Percentiles rank a stretch among this genome's conserved stretches.
Evolutionary conservation across 1,284 basidiomycete species (phyloP).

Genomic region (Cryptococcus hybrid): DNA sequence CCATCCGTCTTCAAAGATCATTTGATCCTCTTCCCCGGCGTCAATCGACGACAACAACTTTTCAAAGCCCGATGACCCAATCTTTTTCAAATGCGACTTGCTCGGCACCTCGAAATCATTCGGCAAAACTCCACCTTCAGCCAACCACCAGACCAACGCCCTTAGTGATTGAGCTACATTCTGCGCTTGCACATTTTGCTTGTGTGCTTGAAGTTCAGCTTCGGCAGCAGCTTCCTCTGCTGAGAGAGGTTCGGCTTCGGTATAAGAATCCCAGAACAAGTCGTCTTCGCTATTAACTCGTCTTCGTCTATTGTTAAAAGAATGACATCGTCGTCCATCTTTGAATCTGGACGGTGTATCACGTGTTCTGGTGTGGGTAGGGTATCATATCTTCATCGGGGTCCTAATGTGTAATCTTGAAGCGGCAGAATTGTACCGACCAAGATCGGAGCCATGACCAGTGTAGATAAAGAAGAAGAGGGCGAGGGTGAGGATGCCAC

Average conservation of each 20-base stretch:
- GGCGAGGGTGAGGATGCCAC: slow-evolving; percentile 18
- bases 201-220: slow-evolving; percentile 18
- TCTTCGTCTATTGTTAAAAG: slow-evolving; percentile 30
- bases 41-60: slow-evolving; percentile 26
- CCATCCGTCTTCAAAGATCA: slow-evolving; percentile 38
- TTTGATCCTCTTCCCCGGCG: slow-evolving; percentile 17
- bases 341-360: slow-evolving; percentile 4
- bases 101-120: slow-evolving; percentile 26
- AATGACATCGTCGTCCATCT: slow-evolving; percentile 22
- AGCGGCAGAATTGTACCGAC: slow-evolving; percentile 1
- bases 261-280: slow-evolving; percentile 32
- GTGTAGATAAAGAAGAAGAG: slow-evolving; percentile 19
- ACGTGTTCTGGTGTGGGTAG: slow-evolving; percentile 1
- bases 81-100: slow-evolving; percentile 20
- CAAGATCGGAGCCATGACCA: slow-evolving; percentile 1
- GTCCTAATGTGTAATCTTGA: not conserved
- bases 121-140: slow-evolving; percentile 34
- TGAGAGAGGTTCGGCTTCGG: slow-evolving; percentile 20
- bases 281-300: slow-evolving; percentile 45
- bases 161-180: slow-evolving; percentile 30
- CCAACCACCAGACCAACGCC: slow-evolving; percentile 41
- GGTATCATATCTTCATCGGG: not conserved
- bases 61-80: slow-evolving; percentile 32
- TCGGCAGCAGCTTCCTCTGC: slow-evolving; percentile 24
- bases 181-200: slow-evolving; percentile 25